Percentiles rank a stretch among this genome's conserved stretches.
Conservation (phyloP, 805 yeast species). For the Yarrowia sp. region DNA sequence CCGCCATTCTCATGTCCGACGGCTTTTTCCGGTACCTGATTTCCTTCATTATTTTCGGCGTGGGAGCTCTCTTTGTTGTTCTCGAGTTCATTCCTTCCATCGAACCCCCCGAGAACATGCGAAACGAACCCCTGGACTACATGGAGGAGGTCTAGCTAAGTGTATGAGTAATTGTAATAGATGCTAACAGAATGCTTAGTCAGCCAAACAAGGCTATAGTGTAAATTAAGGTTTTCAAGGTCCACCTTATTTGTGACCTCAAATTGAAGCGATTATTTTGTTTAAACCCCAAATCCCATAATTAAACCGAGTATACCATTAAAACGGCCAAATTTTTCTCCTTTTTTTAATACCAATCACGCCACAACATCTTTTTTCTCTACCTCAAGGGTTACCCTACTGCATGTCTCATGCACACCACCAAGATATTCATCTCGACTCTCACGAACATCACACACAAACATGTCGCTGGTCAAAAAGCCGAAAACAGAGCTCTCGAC, state of each 20-base stretch:
- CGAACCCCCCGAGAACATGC: slow-evolving; percentile 82
- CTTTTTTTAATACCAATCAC: not conserved
- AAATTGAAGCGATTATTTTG: too few species aligned
- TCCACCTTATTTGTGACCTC: slow-evolving; percentile 1
- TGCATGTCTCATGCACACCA: slow-evolving; percentile 19
- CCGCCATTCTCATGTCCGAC: slow-evolving; percentile 58
- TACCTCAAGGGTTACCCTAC: not conserved
- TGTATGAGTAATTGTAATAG: not conserved
- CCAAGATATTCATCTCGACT: slow-evolving; percentile 19
- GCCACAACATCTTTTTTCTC: not conserved
- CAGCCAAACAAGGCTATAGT: not conserved
- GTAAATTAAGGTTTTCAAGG: not conserved
- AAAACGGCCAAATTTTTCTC: not conserved
- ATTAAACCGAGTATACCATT: not conserved
- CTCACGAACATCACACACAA: not conserved
- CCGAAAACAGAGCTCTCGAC: slow-evolving; percentile 35
- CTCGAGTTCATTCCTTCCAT: slow-evolving; percentile 77
- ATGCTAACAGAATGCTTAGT: not conserved
- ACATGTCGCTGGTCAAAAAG: slow-evolving; percentile 36
- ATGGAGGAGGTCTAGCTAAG: slow-evolving; percentile 34
- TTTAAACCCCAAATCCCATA: too few species aligned
- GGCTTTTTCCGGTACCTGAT: slow-evolving; percentile 63
- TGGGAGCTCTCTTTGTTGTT: slow-evolving; percentile 65
- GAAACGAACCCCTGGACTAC: slow-evolving; percentile 46
- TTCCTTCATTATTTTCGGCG: slow-evolving; percentile 63